Evolutionary conservation across 441 rosid genomes (phyloP), one percentile per base, ranked within the genome.

Genomic region (Viola pubescens): DNA sequence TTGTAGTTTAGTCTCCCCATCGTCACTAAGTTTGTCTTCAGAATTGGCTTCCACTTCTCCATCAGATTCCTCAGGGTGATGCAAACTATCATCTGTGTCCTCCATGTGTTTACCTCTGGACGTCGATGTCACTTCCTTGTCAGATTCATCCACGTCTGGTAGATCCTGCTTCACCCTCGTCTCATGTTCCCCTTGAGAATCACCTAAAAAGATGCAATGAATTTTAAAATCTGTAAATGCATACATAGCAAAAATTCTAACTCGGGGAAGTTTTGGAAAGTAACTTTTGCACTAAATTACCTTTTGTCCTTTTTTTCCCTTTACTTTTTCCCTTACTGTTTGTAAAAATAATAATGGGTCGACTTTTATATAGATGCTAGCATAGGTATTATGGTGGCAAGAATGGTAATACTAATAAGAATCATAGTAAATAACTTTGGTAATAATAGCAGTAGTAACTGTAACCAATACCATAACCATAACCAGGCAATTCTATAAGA

Each of bases 31-130:
- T 60, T 75, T 70, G 12, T 61, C 85, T 67, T 71, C 82, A 37
- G 76, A 74, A 68, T 67, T 77, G 34, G 80, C 61, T 77, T 75
- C 80, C 48, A 62, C 64, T 47, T 70, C 89, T 68, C 76, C 81
- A 51, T 75, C 81, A 26, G 72, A 73, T 72, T 73, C 85, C 58
- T 69, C 81, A 19, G 70, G 59, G 59, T 60, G 60, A 68, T 65
- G 56, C 10, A 72, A 59, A 53, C 68, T 78, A 56, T 58, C 79
- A 70, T 62, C 73, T 19, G 70, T 39, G 39, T 77, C 77, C 40
- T 72, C 82, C 8, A 63, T 44, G 57, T 70, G 63, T 74, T 73
- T 81, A 44, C 50, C 81, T 48, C 53, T 59, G 37, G 82, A 75
- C 70, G 48, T 53, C 37, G 86, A 66, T 45, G 73, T 63, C 70